Conservation (phyloP, 495 filamentous ascomycete genomes). For the Aspergillus sclerotioniger region DNA sequence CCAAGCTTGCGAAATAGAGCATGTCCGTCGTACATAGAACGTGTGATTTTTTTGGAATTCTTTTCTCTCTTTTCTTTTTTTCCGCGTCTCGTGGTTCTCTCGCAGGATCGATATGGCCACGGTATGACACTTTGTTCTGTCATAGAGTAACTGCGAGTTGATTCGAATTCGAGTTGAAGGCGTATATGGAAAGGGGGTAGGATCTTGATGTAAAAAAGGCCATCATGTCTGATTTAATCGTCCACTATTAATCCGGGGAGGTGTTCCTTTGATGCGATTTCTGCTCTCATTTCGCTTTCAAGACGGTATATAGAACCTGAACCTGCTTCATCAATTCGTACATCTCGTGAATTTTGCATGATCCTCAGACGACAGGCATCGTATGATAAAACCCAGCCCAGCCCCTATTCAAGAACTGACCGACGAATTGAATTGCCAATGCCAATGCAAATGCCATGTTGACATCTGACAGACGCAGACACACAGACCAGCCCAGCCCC, state of each 20-base stretch:
- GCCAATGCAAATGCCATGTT: too few relatives aligned
- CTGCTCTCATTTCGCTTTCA: neutral
- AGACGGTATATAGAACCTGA: neutral
- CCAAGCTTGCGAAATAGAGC: conserved; percentile 44
- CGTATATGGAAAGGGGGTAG: conserved; percentile 9
- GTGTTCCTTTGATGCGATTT: neutral
- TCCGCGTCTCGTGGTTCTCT: conserved; percentile 23
- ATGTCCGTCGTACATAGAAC: conserved; percentile 20
- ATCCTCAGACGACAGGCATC: too few relatives aligned
- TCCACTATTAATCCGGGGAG: neutral
- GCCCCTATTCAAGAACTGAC: too few relatives aligned
- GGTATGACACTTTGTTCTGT: conserved; percentile 13
- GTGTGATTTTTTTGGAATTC: conserved; percentile 10
- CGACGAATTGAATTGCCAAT: too few relatives aligned
- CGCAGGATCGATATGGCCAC: conserved; percentile 29
- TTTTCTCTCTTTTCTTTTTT: conserved; percentile 1
- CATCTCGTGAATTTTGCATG: too few relatives aligned
- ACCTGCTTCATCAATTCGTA: too few relatives aligned
- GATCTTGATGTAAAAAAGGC: neutral
- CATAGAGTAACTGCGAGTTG: conserved; percentile 16
- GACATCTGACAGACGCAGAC: too few relatives aligned
- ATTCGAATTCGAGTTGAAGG: conserved; percentile 16
- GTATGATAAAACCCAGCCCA: too few relatives aligned
- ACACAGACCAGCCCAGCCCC: too few relatives aligned
- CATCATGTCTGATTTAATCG: conserved; percentile 1